Evolutionary conservation across 2,329 filamentous ascomycete species (phyloP).

Genomic region (Exophiala sideris): DNA sequence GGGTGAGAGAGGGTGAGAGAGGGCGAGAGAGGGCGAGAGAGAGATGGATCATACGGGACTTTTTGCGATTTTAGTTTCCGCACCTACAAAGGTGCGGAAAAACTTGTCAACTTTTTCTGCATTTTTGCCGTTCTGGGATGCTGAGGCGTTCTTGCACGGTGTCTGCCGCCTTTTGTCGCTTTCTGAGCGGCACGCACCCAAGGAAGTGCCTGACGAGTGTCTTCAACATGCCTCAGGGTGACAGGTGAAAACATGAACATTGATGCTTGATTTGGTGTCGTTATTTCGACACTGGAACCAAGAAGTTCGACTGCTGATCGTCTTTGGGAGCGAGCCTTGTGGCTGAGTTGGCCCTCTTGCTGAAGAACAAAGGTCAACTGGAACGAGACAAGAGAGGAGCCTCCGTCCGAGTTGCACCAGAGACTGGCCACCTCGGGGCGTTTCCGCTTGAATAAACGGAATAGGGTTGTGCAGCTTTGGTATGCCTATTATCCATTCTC

Average conservation of each 20-base stretch:
- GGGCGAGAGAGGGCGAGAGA: no score
- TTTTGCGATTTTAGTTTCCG: no score
- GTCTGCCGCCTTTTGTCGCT: not conserved
- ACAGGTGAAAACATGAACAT: not conserved
- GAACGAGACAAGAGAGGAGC: not conserved
- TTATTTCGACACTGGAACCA: not conserved
- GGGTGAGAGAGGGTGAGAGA: no score
- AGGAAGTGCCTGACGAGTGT: not conserved
- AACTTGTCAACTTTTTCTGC: not conserved
- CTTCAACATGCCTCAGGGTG: not conserved
- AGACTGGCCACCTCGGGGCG: not conserved
- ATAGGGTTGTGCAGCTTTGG: not conserved
- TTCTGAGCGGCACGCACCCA: not conserved
- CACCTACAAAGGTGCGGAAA: no score
- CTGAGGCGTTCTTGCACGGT: not conserved
- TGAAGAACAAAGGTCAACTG: not conserved
- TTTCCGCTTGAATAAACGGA: not conserved
- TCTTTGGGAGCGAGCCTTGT: not conserved
- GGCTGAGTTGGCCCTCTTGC: not conserved
- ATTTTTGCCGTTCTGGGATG: not conserved
- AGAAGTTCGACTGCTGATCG: not conserved
- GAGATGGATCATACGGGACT: no score
- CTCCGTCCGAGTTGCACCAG: not conserved
- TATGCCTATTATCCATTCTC: not conserved
- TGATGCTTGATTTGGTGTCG: not conserved